Percentiles rank a stretch among this genome's conserved stretches.
phyloP scores from a whole-genome alignment of 2,329 filamentous ascomycete species.

The Colletotrichum sp. region DNA sequence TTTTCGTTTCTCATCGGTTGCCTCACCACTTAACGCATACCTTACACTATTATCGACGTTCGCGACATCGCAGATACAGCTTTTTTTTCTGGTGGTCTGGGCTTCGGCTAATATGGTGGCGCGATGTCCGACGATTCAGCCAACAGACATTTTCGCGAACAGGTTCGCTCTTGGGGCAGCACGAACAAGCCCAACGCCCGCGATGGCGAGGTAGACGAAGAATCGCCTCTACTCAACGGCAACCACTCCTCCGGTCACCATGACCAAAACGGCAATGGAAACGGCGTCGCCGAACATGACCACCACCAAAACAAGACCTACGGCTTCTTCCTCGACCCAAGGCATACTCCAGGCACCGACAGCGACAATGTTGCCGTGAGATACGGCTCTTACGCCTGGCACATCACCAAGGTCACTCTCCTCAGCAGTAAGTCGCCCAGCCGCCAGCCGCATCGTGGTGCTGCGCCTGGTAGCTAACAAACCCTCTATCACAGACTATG shows the following conservation, averaged over 20 bases:
- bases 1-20: neutral
- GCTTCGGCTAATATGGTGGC: conserved; percentile 33
- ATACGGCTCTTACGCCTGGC: conserved; percentile 55
- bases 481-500: conserved; percentile 48
- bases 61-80: conserved; percentile 1
- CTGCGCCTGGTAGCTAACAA: neutral
- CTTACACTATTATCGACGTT: neutral
- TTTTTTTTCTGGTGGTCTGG: neutral
- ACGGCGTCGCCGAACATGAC: conserved; percentile 17
- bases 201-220: conserved; percentile 35
- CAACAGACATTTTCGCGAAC: conserved; percentile 30
- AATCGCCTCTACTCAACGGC: conserved; percentile 47
- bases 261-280: conserved; percentile 9
- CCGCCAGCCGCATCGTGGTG: neutral
- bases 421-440: conserved; percentile 57
- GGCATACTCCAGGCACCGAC: conserved; percentile 57
- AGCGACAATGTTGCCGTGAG: conserved; percentile 51
- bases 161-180: conserved; percentile 24
- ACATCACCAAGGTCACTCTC: conserved; percentile 62
- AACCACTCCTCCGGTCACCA: conserved; percentile 26
- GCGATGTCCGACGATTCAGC: conserved; percentile 34
- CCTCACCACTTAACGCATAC: neutral
- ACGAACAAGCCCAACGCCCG: conserved; percentile 27
- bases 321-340: conserved; percentile 55
- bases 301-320: conserved; percentile 29